Conservation (phyloP, 768 basidiomycete species). For the Exidia glandulosa region DNA sequence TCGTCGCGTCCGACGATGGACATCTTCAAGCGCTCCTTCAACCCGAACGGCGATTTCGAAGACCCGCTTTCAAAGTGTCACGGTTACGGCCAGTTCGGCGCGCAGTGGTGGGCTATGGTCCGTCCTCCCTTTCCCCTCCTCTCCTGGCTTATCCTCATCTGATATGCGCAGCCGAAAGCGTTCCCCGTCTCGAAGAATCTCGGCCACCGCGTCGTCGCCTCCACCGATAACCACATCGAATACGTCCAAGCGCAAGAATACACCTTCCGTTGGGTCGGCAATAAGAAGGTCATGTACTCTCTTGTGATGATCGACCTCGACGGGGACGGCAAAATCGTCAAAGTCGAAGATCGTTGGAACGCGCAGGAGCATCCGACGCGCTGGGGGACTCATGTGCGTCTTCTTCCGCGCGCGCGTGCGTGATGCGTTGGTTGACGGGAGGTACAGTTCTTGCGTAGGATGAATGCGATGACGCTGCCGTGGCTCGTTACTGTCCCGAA, state of each 20-base stretch:
- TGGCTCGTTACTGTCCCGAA: conserved; percentile 47
- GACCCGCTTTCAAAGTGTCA: conserved; percentile 40
- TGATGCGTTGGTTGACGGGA: neutral
- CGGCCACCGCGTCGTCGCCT: conserved; percentile 45
- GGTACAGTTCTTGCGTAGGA: conserved; percentile 29
- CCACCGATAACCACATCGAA: conserved; percentile 48
- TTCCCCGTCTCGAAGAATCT: conserved; percentile 40
- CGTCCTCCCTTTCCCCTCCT: conserved; percentile 4
- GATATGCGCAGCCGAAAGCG: conserved; percentile 37
- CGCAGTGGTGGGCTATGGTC: conserved; percentile 50
- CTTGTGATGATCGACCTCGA: conserved; percentile 55
- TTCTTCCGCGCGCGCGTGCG: no score
- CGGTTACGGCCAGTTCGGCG: conserved; percentile 39
- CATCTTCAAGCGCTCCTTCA: conserved; percentile 12
- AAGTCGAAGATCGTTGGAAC: conserved; percentile 48
- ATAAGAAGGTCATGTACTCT: conserved; percentile 46
- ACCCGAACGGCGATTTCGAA: conserved; percentile 16
- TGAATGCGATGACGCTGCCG: conserved; percentile 40
- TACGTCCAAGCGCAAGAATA: conserved; percentile 53
- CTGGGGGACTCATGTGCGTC: conserved; percentile 27
- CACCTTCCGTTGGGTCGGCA: conserved; percentile 37
- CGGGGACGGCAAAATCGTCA: conserved; percentile 48
- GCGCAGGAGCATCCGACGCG: conserved; percentile 41
- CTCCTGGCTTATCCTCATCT: neutral
- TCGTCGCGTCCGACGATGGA: conserved; percentile 10